These are phyloP conservation scores for Kazachstania kunashirensis DNA, from an alignment of 805 yeast genomes.

Conservation along the genomic window DNA sequence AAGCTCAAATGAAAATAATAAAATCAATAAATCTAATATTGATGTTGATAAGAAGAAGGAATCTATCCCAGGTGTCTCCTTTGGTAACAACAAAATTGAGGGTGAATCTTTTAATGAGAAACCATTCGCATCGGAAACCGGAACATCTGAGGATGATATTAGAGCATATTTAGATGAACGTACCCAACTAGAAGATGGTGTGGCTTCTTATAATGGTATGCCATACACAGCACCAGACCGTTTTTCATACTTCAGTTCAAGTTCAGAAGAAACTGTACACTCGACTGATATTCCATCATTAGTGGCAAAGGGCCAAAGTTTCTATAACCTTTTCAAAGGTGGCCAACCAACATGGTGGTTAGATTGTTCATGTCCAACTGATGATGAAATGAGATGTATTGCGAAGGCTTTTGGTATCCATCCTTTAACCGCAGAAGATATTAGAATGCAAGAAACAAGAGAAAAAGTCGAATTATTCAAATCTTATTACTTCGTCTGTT, in stretches of 20 bases:
- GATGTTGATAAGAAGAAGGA: not conserved
- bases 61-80: constrained; percentile 29
- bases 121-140: not conserved
- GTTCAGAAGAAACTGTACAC: constrained; percentile 78
- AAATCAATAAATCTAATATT: not conserved
- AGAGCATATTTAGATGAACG: not conserved
- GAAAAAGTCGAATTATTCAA: constrained; percentile 92
- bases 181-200: not conserved
- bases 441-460: constrained; percentile 90
- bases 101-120: constrained; percentile 4
- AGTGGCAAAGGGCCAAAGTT: constrained; percentile 52
- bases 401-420: constrained; percentile 95
- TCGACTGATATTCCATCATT: constrained; percentile 79
- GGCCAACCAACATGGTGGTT: constrained; percentile 91
- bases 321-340: constrained; percentile 58
- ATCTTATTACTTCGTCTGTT: constrained; percentile 87
- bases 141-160: not conserved
- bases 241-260: constrained; percentile 74
- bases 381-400: constrained; percentile 83
- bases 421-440: constrained; percentile 96
- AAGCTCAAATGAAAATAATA: not conserved
- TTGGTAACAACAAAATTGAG: constrained; percentile 29
- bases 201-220: constrained; percentile 1
- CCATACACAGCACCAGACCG: constrained; percentile 50
- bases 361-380: constrained; percentile 90